Evolutionary conservation across 495 filamentous ascomycete genomes (phyloP), one percentile per base, ranked within the genome.

Genomic region (Podospora bellae-mahoneyi): DNA sequence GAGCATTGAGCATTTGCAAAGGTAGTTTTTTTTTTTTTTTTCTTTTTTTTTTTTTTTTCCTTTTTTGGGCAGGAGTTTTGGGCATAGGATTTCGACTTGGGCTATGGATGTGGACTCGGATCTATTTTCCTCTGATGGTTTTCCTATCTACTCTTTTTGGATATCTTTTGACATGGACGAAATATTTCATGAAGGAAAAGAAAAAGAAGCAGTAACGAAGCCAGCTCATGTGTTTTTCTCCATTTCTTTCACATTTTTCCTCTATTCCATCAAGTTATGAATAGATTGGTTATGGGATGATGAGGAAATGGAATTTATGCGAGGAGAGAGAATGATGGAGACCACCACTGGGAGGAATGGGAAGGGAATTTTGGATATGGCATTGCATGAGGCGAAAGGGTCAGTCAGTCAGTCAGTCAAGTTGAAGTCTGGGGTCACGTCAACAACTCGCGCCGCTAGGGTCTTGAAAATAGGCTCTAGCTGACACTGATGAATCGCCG

Each of bases 161-260:
- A 16, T 13, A 13, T 65, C 23, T 66, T 58, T 60, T 55, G 32
- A 69, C 66, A 66, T 66, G 61, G 13, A 48, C 39, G 39, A 48
- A 48, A 48, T 10, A 48, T 48, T 48, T 48, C 39, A 48, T 48
- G 39, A 48, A 48, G 39, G 39, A 48, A 48, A 72, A 65, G 68
- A 67, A 71, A 61, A 61, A 20, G 67, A 74, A 69, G 66, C 68
- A 76, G 74, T 74, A 76, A 76, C 74, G 74, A 76, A 69, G 65
- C 64, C 71, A 70, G 64, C 30, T 32, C 30, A 62, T 65, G 56
- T 75, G 62, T 73, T 10, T 48, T 48, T 48, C 15, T 16, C 9
- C 18, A 2, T 48, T 10, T 48, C 13, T 48, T 3, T 48, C 39
- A 10, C 39, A 48, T 18, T 13, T 48, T 48, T 48, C 39, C 13